Percentiles rank a stretch among this genome's conserved stretches.
Evolutionary conservation across 345 rosid genomes (phyloP).

Genomic region (Linum usitatissimum): DNA sequence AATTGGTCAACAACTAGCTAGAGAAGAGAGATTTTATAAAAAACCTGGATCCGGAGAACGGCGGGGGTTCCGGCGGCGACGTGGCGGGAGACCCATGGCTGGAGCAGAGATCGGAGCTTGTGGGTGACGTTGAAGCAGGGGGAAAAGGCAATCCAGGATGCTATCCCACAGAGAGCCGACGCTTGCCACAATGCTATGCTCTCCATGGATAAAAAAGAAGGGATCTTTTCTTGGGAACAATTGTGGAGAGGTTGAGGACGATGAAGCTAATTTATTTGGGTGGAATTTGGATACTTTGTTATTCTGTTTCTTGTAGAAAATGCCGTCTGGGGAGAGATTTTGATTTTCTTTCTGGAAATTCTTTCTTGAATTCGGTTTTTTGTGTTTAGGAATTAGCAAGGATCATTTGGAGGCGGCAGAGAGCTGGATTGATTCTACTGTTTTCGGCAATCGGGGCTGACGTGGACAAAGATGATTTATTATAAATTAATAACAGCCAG

Average conservation of each 20-base stretch:
- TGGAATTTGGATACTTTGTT: not conserved
- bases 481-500: too few species aligned
- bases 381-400: not conserved
- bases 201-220: slow-evolving; percentile 40
- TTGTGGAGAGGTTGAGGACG: too few species aligned
- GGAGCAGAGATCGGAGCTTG: slow-evolving; percentile 60
- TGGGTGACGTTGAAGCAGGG: slow-evolving; percentile 46
- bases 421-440: too few species aligned
- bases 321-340: not conserved
- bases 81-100: slow-evolving; percentile 53
- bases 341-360: not conserved
- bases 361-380: not conserved
- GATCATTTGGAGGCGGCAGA: too few species aligned
- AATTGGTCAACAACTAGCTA: not conserved
- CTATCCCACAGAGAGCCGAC: slow-evolving; percentile 44
- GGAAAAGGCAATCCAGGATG: slow-evolving; percentile 65
- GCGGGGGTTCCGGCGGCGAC: slow-evolving; percentile 45
- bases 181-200: slow-evolving; percentile 66
- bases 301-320: too few species aligned
- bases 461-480: too few species aligned
- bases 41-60: slow-evolving; percentile 80
- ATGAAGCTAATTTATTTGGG: not conserved
- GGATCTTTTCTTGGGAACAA: not conserved
- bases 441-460: too few species aligned
- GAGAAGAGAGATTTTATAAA: not conserved